A percentile compares a stretch with the other conserved stretches of the same genome.
phyloP scores from a whole-genome alignment of 257 asterid genomes.

The Linaria vulgaris region DNA sequence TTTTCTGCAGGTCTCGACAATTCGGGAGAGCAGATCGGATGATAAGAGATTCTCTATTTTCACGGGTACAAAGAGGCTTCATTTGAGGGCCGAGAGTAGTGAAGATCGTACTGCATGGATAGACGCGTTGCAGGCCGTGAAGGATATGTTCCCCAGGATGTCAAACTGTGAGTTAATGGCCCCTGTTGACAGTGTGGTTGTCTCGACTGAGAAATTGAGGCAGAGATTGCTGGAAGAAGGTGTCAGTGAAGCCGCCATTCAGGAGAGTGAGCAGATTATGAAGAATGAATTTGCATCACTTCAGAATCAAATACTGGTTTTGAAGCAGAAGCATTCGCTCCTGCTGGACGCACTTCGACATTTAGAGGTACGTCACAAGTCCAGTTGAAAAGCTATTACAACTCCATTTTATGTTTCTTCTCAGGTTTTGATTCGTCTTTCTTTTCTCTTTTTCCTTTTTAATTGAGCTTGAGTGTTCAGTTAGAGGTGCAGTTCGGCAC shows the following conservation, averaged over 20 bases:
- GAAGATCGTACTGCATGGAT: slow-evolving; percentile 81
- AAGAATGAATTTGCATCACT: slow-evolving; percentile 72
- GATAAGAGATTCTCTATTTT: slow-evolving; percentile 89
- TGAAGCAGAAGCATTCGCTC: slow-evolving; percentile 86
- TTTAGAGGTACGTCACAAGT: slow-evolving; percentile 79
- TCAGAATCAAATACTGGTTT: slow-evolving; percentile 68
- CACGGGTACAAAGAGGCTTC: slow-evolving; percentile 94
- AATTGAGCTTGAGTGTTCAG: too few relatives aligned
- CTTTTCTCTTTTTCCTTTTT: too few relatives aligned
- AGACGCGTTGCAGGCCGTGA: slow-evolving; percentile 88
- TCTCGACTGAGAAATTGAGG: slow-evolving; percentile 80
- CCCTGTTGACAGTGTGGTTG: slow-evolving; percentile 58
- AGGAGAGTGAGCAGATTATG: slow-evolving; percentile 84
- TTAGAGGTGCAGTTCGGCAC: too few relatives aligned
- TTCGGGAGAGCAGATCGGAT: slow-evolving; percentile 86
- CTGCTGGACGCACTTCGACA: slow-evolving; percentile 81
- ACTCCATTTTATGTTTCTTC: slow-evolving; percentile 41
- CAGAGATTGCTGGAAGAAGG: slow-evolving; percentile 76
- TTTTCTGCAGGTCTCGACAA: slow-evolving; percentile 73
- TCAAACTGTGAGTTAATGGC: slow-evolving; percentile 96
- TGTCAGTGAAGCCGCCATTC: slow-evolving; percentile 59
- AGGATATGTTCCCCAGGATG: slow-evolving; percentile 92
- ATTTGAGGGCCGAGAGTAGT: slow-evolving; percentile 81
- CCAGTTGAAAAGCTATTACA: slow-evolving; percentile 38
- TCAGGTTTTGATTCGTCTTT: slow-evolving; percentile 20